Conservation (phyloP, 1,284 basidiomycete genomes). For the Apiotrichum mycotoxinovorans region DNA sequence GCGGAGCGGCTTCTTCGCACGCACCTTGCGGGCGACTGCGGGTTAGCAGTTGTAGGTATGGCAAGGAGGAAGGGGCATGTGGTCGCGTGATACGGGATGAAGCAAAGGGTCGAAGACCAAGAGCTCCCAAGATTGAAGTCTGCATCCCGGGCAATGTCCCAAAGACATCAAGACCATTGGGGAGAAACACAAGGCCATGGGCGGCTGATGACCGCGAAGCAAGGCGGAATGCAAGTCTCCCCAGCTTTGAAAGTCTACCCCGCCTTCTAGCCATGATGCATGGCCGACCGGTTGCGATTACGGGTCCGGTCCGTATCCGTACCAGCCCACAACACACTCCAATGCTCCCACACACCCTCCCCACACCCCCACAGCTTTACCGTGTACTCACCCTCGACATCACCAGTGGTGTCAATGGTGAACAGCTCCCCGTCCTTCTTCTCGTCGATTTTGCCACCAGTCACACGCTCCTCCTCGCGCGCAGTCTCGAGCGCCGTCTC, state of each 20-base stretch:
- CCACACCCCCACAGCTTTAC: not conserved
- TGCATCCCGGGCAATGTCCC: not conserved
- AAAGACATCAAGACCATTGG: not conserved
- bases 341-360: not conserved
- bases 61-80: not conserved
- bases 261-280: no score
- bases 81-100: not conserved
- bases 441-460: slow-evolving; percentile 55
- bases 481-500: slow-evolving; percentile 70
- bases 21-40: slow-evolving; percentile 36
- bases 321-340: no score
- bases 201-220: no score
- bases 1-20: slow-evolving; percentile 58
- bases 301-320: no score
- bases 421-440: slow-evolving; percentile 65
- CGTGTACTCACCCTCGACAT: slow-evolving; percentile 63
- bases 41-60: not conserved
- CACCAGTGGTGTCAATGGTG: slow-evolving; percentile 71
- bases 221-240: no score
- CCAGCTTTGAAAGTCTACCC: no score
- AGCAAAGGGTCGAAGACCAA: no score
- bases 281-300: no score
- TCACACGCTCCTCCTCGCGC: slow-evolving; percentile 70
- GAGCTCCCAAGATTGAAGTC: no score
- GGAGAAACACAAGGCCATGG: no score